Evolutionary conservation across 2,329 filamentous ascomycete genomes (phyloP).

Genomic region (Fusarium siculi): DNA sequence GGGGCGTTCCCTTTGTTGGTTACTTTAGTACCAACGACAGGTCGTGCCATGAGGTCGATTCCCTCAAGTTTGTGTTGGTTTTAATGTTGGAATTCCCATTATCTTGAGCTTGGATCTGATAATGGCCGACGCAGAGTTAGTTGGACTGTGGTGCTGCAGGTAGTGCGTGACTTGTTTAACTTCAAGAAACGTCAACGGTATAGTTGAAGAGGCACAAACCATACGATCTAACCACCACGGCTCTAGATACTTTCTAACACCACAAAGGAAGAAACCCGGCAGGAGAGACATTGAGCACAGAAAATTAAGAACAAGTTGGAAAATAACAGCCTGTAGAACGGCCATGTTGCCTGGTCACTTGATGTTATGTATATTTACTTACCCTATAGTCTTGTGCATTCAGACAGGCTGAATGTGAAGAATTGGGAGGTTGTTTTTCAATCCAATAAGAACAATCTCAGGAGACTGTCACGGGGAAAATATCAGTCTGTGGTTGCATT

Average conservation of each 20-base stretch:
- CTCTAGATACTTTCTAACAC: too few species aligned
- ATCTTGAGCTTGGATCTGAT: slow-evolving; percentile 3
- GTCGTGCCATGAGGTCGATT: background rate
- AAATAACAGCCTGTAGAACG: background rate
- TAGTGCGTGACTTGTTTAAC: background rate
- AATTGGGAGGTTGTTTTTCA: background rate
- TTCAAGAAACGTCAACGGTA: too few species aligned
- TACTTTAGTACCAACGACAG: slow-evolving; percentile 33
- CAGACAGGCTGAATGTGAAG: background rate
- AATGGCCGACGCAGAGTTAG: background rate
- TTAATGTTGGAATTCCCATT: background rate
- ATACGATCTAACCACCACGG: too few species aligned
- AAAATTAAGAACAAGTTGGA: too few species aligned
- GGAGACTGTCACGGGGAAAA: background rate
- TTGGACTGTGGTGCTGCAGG: background rate
- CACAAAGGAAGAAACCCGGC: too few species aligned
- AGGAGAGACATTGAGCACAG: too few species aligned
- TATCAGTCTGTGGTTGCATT: too few species aligned
- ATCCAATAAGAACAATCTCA: background rate
- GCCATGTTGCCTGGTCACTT: background rate
- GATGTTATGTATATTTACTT: background rate
- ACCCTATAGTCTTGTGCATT: background rate
- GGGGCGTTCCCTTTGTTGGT: slow-evolving; percentile 40
- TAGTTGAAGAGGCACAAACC: too few species aligned
- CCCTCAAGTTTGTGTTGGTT: background rate